Evolutionary conservation across 1,284 basidiomycete genomes (phyloP), one percentile per base, ranked within the genome.

Genomic region (Marasmius sp.): DNA sequence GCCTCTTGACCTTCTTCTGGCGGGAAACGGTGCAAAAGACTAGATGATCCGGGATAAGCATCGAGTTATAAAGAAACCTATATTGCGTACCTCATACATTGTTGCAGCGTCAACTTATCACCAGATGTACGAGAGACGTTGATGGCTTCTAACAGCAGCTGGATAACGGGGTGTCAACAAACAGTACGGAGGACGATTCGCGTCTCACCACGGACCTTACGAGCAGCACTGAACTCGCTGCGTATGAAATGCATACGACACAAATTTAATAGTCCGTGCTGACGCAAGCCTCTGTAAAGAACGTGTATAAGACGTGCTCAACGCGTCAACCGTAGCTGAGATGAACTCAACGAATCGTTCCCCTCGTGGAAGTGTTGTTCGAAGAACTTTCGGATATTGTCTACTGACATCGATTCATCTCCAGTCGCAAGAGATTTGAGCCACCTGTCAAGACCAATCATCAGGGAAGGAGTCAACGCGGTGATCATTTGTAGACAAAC

Each of bases 281-380:
- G 91, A 54, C 92, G 87, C 61, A 91, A 74, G 16, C 89, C 89
- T 33, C 92, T 93, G 66, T 37, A 58, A 45, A 51, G 41, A 55
- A 54, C 6, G 27, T 37, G 58, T 66, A n/a, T 60, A 55, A 33
- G 52, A 48, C 18, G 36, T 33, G 54, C 34, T 34, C 36, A 49
- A 10, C 36, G 37, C n/a, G 14, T 47, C 47, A 11, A 39, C 20
- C 16, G 47, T 36, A 20, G 37, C 3, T 38, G 14, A 14, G 22
- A 22, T 53, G 36, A 14, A 39, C 16, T 47, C 43, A 16, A 92
- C 89, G 91, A 92, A 71, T 93, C 91, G 64, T 85, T 88, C 20
- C 79, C 81, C 57, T 89, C 86, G 66, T 92, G 88, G 68, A 93
- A 93, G 67, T 85, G 87, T 65, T 93, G 91, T 69, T 93, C 91